Evolutionary conservation across 208 protist species (phyloP).

Genomic region (Entamoeba histolytica): DNA sequence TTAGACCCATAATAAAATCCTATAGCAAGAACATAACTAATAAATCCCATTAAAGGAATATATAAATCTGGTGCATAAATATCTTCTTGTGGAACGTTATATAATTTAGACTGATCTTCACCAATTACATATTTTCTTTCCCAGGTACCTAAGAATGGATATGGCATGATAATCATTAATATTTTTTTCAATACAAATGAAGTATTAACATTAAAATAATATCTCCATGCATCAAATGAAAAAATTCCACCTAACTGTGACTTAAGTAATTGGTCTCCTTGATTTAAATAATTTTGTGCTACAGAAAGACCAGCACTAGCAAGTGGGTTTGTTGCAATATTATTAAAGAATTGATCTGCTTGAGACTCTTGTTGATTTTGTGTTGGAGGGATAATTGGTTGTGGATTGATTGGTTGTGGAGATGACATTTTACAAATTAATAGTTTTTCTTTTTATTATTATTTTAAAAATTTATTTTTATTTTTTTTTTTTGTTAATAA

Average conservation of each 20-base stretch:
- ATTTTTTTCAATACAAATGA: neutral
- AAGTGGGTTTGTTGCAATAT: neutral
- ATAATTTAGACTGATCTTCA: neutral
- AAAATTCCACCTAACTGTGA: neutral
- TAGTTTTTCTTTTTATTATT: no score
- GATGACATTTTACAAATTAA: neutral
- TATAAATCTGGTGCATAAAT: neutral
- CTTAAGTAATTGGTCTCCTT: neutral
- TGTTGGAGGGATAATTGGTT: no score
- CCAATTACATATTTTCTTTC: neutral
- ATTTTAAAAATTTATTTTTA: no score
- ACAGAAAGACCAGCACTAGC: neutral
- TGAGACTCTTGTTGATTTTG: no score
- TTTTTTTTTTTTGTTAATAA: no score
- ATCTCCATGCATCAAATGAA: neutral
- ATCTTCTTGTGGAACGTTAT: neutral
- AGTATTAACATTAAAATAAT: neutral
- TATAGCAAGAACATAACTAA: neutral
- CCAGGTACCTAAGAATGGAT: neutral
- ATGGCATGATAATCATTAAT: neutral
- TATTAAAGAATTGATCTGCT: neutral
- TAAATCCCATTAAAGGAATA: neutral
- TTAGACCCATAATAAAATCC: neutral
- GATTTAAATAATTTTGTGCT: neutral
- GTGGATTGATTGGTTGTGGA: neutral